A percentile compares a stretch with the other conserved stretches of the same genome.
These are phyloP conservation scores for Crucihimalaya himalaica DNA, from an alignment of 345 rosid genomes.

Conservation along the genomic window DNA sequence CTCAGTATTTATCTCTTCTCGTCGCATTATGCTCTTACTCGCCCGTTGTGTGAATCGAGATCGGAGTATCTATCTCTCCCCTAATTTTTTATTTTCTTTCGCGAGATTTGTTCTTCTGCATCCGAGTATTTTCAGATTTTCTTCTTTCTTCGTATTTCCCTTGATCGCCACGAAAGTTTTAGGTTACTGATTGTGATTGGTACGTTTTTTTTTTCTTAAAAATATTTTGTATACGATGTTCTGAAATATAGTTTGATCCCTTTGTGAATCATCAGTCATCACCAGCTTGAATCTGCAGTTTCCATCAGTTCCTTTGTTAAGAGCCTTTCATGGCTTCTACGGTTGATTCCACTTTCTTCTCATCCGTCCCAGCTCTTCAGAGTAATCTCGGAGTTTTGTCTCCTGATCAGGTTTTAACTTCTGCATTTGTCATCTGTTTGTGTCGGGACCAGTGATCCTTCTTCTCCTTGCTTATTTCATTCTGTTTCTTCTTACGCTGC, in stretches of 20 bases:
- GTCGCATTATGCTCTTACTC: background rate
- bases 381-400: constrained; percentile 60
- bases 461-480: background rate
- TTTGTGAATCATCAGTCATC: background rate
- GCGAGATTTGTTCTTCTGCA: background rate
- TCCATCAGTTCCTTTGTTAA: background rate
- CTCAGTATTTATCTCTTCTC: background rate
- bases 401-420: constrained; percentile 53
- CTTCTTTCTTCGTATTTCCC: background rate
- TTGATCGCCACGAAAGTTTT: background rate
- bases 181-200: background rate
- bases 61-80: no score
- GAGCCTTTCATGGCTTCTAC: constrained; percentile 42
- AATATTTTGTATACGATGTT: background rate
- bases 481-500: constrained; percentile 2
- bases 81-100: no score
- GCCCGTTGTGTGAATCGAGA: background rate
- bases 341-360: constrained; percentile 44
- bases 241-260: background rate
- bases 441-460: background rate
- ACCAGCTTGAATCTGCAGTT: background rate
- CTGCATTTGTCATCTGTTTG: background rate
- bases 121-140: background rate
- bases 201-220: no score
- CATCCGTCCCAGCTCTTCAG: constrained; percentile 59